Evolutionary conservation across 345 rosid genomes (phyloP), one percentile per base, ranked within the genome.

Genomic region (Chamaenerion angustifolium): DNA sequence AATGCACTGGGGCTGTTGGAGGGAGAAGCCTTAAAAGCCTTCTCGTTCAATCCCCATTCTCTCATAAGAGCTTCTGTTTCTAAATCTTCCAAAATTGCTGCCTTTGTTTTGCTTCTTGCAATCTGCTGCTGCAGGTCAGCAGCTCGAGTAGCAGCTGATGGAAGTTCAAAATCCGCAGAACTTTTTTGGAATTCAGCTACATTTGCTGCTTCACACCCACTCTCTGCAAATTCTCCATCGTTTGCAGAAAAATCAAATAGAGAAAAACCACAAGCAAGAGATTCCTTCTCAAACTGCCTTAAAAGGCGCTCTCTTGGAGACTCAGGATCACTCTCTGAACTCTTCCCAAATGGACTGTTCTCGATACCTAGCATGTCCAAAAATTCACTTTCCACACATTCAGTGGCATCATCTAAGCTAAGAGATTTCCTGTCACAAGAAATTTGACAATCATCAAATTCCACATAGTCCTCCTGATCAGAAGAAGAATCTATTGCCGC

Each of bases 231-330:
- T 56, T 72, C 69, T 45, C 49, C 78, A 55, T 76, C 71, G 42
- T 50, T 70, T 41, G 63, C 40, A 56, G 64, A 71, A 61, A 76
- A 77, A 58, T 68, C 79, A 68, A 85, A 89, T 56, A 85, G 57
- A 47, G 86, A 75, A 70, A 53, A 79, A 60, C 90, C 82, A 58
- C 61, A 49, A 10, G 77, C 90, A 10, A 83, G 68, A 5, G 78
- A 60, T 43, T 89, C 95, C 72, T 78, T 67, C 77, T 90, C 98
- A 69, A 90, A 90, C 49, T 83, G 75, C 72, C 92, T 81, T 50
- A 90, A 59, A 42, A 90, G 72, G 21, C 79, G 88, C 74, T 81
- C 98, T 67, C 98, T 73, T 43, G 98, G 98, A 54, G 95, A 90
- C 66, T 90, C 95, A 7, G 98, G 84, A 58, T 90, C 98, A 63